These are phyloP conservation scores for Trypanosoma caninum DNA, from an alignment of 208 protist genomes.

Conservation along the genomic window DNA sequence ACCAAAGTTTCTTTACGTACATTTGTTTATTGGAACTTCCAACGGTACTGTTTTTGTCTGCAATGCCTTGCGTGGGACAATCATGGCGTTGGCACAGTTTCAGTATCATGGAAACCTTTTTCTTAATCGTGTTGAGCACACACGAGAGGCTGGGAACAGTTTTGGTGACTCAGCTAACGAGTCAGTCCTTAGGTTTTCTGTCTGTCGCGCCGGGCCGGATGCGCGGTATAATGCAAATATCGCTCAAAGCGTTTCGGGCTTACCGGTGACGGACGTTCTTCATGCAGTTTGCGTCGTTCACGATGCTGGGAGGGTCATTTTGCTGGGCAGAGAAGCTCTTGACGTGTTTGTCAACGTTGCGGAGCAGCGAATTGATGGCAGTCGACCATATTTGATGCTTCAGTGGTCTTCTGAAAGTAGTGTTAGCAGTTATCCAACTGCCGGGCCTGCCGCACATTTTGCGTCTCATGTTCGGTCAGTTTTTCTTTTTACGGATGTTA, in stretches of 20 bases:
- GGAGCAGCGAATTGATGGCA: constrained; percentile 43
- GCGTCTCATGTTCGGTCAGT: constrained; percentile 42
- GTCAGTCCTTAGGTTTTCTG: constrained; percentile 53
- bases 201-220: constrained; percentile 21
- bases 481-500: constrained; percentile 26
- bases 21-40: constrained; percentile 84
- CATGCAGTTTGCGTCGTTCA: constrained; percentile 58
- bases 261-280: not conserved
- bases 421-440: constrained; percentile 52
- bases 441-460: constrained; percentile 52
- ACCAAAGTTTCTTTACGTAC: constrained; percentile 38
- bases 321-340: constrained; percentile 43
- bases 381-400: constrained; percentile 48
- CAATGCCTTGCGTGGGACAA: constrained; percentile 75
- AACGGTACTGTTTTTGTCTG: constrained; percentile 74
- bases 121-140: not conserved
- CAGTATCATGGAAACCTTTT: constrained; percentile 21
- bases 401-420: constrained; percentile 54
- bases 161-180: constrained; percentile 24
- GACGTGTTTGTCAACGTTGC: constrained; percentile 53
- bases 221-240: constrained; percentile 20
- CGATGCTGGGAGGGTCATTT: constrained; percentile 56
- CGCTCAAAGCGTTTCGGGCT: not conserved
- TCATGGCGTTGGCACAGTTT: constrained; percentile 72
- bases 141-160: not conserved